Conservation (phyloP, 805 yeast genomes). For the Starmerella davenportii region DNA sequence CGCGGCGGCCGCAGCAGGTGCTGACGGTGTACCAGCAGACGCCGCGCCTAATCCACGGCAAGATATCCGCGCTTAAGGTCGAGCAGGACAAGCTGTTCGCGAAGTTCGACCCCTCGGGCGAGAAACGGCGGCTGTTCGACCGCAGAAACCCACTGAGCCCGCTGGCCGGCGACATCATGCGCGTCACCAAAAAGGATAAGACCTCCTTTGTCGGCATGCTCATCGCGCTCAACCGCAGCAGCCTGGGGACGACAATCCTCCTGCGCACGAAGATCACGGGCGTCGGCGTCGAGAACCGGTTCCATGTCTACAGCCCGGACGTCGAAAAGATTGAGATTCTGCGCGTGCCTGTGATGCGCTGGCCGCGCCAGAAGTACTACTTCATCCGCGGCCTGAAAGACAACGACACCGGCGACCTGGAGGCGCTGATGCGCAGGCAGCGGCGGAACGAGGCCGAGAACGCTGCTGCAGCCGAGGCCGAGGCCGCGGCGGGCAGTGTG, state of each 20-base stretch:
- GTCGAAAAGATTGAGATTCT: slow-evolving; percentile 61
- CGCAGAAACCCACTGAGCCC: slow-evolving; percentile 32
- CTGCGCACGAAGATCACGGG: slow-evolving; percentile 67
- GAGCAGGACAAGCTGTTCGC: slow-evolving; percentile 35
- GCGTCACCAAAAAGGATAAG: slow-evolving; percentile 46
- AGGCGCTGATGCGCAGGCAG: slow-evolving; percentile 21
- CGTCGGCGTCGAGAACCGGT: slow-evolving; percentile 69
- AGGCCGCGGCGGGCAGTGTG: no score
- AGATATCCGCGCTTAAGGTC: slow-evolving; percentile 17
- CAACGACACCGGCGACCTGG: slow-evolving; percentile 25
- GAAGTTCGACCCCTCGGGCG: slow-evolving; percentile 54
- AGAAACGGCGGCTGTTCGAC: slow-evolving; percentile 40
- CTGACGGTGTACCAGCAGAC: neutral
- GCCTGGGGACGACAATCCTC: slow-evolving; percentile 55
- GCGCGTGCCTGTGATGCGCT: slow-evolving; percentile 52
- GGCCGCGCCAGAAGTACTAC: slow-evolving; percentile 71
- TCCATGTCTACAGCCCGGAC: slow-evolving; percentile 66
- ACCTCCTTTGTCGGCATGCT: slow-evolving; percentile 59
- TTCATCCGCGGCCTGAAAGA: slow-evolving; percentile 51
- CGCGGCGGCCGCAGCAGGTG: neutral
- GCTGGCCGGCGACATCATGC: slow-evolving; percentile 66
- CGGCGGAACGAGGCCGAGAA: slow-evolving; percentile 9
- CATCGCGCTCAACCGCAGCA: slow-evolving; percentile 54
- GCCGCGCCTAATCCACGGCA: neutral
- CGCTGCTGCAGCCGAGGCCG: neutral